A percentile compares a stretch with the other conserved stretches of the same genome.
phyloP scores from a whole-genome alignment of 768 basidiomycete genomes.

The Pulveroboletus sp. region DNA sequence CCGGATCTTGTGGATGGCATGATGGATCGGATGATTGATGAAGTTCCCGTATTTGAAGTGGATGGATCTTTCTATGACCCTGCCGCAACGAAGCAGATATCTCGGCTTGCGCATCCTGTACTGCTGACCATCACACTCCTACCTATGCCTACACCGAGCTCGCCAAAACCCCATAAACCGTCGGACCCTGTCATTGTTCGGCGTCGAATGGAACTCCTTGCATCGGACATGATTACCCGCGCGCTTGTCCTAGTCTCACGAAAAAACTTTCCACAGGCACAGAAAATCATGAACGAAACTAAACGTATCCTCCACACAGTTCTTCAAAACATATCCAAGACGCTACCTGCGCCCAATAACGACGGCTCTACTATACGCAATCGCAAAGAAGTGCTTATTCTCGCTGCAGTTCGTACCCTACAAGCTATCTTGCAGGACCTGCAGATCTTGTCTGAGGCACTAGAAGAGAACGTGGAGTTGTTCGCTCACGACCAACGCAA shows the following conservation, averaged over 20 bases:
- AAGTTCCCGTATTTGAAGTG: slow-evolving; percentile 93
- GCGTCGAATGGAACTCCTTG: slow-evolving; percentile 92
- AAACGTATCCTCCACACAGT: slow-evolving; percentile 91
- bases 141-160: slow-evolving; percentile 40
- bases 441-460: slow-evolving; percentile 77
- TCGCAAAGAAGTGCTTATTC: slow-evolving; percentile 70
- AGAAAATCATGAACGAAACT: slow-evolving; percentile 86
- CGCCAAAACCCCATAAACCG: slow-evolving; percentile 36
- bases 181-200: slow-evolving; percentile 90
- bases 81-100: slow-evolving; percentile 72
- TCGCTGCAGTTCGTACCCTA: slow-evolving; percentile 73
- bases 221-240: slow-evolving; percentile 96
- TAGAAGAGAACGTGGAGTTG: slow-evolving; percentile 85
- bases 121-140: slow-evolving; percentile 91
- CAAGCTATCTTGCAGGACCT: slow-evolving; percentile 84
- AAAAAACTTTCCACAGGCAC: slow-evolving; percentile 86
- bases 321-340: slow-evolving; percentile 74
- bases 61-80: slow-evolving; percentile 96
- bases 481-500: slow-evolving; percentile 94
- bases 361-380: slow-evolving; percentile 53
- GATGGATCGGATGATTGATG: slow-evolving; percentile 97
- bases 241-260: slow-evolving; percentile 88
- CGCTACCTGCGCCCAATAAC: slow-evolving; percentile 53
- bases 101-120: slow-evolving; percentile 87
- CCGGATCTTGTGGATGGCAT: slow-evolving; percentile 80